Percentiles rank a stretch among this genome's conserved stretches.
phyloP scores from a whole-genome alignment of 371 early-diverging fungal genomes.

The Apophysomyces ossiformis region DNA sequence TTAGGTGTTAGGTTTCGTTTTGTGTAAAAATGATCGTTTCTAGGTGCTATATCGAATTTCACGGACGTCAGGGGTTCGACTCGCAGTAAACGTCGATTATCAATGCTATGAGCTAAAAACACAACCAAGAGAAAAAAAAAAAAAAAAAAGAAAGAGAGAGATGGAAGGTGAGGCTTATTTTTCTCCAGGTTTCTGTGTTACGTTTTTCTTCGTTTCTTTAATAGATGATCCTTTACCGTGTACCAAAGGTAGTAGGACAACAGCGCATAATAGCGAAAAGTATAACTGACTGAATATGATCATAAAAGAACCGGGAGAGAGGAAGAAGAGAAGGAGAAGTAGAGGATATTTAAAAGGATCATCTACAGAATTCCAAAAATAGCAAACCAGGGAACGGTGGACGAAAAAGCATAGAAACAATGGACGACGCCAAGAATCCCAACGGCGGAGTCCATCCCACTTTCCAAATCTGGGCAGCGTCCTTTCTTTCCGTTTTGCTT shows the following conservation, averaged over 20 bases:
- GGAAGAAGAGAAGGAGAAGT: background rate
- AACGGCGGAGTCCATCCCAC: no score
- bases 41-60: conserved; percentile 42
- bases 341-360: conserved; percentile 6
- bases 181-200: background rate
- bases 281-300: background rate
- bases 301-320: background rate
- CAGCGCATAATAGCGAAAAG: conserved; percentile 2
- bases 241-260: background rate
- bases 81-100: conserved; percentile 34
- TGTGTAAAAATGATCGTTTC: conserved; percentile 38
- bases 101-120: conserved; percentile 32
- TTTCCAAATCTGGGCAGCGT: no score
- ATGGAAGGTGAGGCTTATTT: no score
- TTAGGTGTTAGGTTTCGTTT: conserved; percentile 45
- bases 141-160: no score
- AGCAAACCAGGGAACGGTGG: background rate
- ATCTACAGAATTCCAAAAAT: conserved; percentile 8
- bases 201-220: background rate
- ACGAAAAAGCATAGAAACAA: background rate
- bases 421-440: no score
- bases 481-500: no score
- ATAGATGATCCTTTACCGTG: background rate
- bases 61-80: conserved; percentile 34
- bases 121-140: background rate